These are phyloP conservation scores for Epichloe bromicola DNA, from an alignment of 2,329 filamentous ascomycete genomes.

Conservation along the genomic window DNA sequence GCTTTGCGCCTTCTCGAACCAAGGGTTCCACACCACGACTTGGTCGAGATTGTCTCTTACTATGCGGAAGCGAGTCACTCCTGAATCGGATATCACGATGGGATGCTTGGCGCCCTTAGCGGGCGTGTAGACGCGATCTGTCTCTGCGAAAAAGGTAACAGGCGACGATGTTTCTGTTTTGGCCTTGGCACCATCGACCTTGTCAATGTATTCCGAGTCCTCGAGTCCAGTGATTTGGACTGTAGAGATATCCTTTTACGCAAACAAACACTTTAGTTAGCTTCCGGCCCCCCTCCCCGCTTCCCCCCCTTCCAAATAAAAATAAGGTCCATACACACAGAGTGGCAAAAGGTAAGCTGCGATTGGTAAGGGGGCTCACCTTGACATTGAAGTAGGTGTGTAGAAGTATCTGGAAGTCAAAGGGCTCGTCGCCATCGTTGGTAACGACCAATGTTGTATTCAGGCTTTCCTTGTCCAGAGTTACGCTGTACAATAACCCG, in stretches of 20 bases:
- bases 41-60: slow-evolving; percentile 76
- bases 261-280: neutral
- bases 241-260: slow-evolving; percentile 61
- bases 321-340: neutral
- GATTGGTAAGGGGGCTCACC: slow-evolving; percentile 36
- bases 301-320: neutral
- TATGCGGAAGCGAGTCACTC: slow-evolving; percentile 55
- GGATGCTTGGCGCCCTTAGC: slow-evolving; percentile 44
- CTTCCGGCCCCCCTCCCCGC: too few species aligned
- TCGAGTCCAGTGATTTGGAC: slow-evolving; percentile 65
- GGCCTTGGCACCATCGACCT: slow-evolving; percentile 53
- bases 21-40: slow-evolving; percentile 95
- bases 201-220: slow-evolving; percentile 68
- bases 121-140: slow-evolving; percentile 78
- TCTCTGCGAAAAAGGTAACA: slow-evolving; percentile 63
- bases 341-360: neutral
- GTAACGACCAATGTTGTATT: slow-evolving; percentile 75
- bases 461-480: slow-evolving; percentile 59
- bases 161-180: slow-evolving; percentile 51
- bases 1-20: slow-evolving; percentile 67
- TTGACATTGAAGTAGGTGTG: slow-evolving; percentile 80
- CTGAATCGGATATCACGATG: slow-evolving; percentile 48
- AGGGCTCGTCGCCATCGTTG: slow-evolving; percentile 70
- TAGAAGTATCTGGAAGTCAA: slow-evolving; percentile 83
- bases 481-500: slow-evolving; percentile 85